Conservation (phyloP, 106 monocot species). For the Agapanthus africanus region DNA sequence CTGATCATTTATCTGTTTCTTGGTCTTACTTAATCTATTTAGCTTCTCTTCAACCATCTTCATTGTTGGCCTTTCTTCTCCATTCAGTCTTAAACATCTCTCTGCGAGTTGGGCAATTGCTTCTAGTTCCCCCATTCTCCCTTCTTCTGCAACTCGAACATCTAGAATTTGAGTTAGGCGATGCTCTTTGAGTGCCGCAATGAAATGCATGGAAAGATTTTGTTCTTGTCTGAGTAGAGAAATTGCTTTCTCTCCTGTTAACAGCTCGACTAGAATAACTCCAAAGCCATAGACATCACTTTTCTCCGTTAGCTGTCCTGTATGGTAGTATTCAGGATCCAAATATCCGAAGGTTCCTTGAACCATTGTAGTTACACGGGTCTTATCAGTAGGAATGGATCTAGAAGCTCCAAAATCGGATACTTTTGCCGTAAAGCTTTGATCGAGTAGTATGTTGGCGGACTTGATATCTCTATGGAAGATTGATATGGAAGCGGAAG, state of each 20-base stretch:
- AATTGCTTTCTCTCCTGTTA: neutral
- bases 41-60: no score
- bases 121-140: no score
- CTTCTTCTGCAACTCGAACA: no score
- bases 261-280: conserved; percentile 32
- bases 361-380: conserved; percentile 33
- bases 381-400: conserved; percentile 25
- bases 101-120: no score
- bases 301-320: conserved; percentile 30
- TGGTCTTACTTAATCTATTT: no score
- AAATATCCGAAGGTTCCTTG: conserved; percentile 47
- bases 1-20: no score
- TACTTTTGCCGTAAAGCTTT: conserved; percentile 19
- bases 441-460: conserved; percentile 25
- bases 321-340: conserved; percentile 42
- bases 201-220: no score
- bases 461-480: conserved; percentile 48
- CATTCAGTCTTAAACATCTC: no score
- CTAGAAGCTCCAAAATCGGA: conserved; percentile 47
- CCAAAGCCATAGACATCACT: conserved; percentile 62
- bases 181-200: no score
- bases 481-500: conserved; percentile 18
- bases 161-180: no score
- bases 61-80: no score
- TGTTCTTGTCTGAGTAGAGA: no score